Percentiles rank a stretch among this genome's conserved stretches.
Evolutionary conservation across 306 rosid genomes (phyloP).

Genomic region (Lathyrus tuberosus): DNA sequence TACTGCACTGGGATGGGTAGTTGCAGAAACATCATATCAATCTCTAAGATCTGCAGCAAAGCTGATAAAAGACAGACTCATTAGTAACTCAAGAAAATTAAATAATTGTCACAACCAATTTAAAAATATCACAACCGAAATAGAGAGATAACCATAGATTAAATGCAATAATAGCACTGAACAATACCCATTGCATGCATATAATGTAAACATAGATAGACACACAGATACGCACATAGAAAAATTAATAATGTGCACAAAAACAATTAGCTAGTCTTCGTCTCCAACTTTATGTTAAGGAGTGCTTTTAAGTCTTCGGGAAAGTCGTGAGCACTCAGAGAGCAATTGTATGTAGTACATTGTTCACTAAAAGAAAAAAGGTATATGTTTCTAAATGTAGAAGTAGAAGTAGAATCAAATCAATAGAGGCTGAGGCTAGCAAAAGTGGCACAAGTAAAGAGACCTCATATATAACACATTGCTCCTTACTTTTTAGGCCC

Average conservation of each 20-base stretch:
- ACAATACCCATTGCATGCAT: conserved; percentile 10
- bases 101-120: conserved; percentile 17
- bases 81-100: conserved; percentile 30
- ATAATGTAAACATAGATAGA: background rate
- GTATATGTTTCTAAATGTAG: background rate
- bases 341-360: background rate
- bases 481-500: background rate
- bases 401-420: background rate
- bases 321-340: background rate
- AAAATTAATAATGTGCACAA: conserved; percentile 16
- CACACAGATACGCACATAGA: background rate
- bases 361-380: background rate
- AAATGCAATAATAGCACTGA: conserved; percentile 11
- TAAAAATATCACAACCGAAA: conserved; percentile 30
- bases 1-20: conserved; percentile 11
- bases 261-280: background rate
- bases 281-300: background rate
- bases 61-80: conserved; percentile 23
- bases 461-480: background rate
- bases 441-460: background rate
- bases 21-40: conserved; percentile 13
- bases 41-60: conserved; percentile 47
- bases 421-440: background rate
- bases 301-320: background rate
- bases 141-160: conserved; percentile 27